phyloP scores from a whole-genome alignment of 768 basidiomycete species.

The Jaapia argillacea region DNA sequence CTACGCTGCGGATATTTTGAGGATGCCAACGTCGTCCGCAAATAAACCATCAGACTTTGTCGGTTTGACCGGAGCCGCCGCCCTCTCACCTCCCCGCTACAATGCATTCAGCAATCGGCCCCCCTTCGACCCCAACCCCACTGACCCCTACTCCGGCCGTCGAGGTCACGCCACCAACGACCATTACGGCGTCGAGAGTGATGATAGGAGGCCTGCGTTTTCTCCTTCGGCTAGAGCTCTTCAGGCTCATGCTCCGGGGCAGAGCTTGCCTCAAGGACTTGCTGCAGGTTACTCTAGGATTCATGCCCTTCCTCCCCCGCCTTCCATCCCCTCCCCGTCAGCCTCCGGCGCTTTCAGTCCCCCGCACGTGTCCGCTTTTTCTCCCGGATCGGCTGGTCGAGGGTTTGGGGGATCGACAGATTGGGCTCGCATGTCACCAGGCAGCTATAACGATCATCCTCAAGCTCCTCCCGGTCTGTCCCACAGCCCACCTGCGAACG shows the following conservation, averaged over 20 bases:
- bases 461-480: constrained; percentile 3
- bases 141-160: constrained; percentile 17
- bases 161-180: too few species aligned
- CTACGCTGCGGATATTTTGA: constrained; percentile 12
- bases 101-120: constrained; percentile 12
- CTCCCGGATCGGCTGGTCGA: constrained; percentile 15
- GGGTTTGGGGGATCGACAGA: constrained; percentile 15
- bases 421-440: too few species aligned
- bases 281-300: constrained; percentile 88
- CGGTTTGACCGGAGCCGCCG: constrained; percentile 7
- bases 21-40: too few species aligned
- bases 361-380: constrained; percentile 13
- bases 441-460: too few species aligned
- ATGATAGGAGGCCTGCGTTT: too few species aligned
- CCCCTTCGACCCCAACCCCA: constrained; percentile 17
- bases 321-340: constrained; percentile 25
- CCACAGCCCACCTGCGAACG: not conserved
- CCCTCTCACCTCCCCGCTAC: constrained; percentile 18
- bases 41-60: too few species aligned
- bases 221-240: constrained; percentile 73
- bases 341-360: constrained; percentile 20
- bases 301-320: constrained; percentile 49
- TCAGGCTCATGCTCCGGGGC: constrained; percentile 82
- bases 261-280: constrained; percentile 84
- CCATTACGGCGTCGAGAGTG: too few species aligned